These are phyloP conservation scores for Macrotyloma uniflorum DNA, from an alignment of 306 rosid genomes.

Conservation along the genomic window DNA sequence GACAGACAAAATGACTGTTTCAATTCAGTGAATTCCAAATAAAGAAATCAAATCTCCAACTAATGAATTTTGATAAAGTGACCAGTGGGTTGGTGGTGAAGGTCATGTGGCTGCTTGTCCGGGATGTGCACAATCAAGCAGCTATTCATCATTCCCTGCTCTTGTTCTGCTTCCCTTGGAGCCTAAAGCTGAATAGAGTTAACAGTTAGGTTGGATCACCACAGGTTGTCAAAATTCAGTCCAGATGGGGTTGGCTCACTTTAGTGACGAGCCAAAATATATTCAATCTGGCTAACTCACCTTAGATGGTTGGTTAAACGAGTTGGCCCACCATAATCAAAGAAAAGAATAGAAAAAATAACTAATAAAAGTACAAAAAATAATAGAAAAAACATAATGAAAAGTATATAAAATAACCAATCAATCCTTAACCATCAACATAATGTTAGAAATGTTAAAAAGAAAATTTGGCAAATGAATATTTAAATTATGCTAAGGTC, in stretches of 20 bases:
- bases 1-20: not conserved
- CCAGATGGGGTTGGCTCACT: not conserved
- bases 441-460: too few relatives aligned
- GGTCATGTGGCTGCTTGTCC: conserved; percentile 58
- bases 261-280: not conserved
- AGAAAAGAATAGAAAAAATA: not conserved
- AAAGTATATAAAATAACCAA: not conserved
- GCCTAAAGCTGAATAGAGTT: not conserved
- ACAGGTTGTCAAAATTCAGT: not conserved
- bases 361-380: not conserved
- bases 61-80: not conserved
- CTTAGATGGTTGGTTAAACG: too few relatives aligned
- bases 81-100: conserved; percentile 78
- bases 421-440: too few relatives aligned
- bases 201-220: not conserved
- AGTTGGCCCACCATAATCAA: not conserved
- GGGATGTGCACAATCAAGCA: conserved; percentile 62
- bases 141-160: conserved; percentile 2
- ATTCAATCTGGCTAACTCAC: not conserved
- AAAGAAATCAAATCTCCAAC: not conserved
- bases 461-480: too few relatives aligned
- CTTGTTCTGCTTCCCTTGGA: not conserved
- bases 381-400: not conserved
- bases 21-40: not conserved
- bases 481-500: too few relatives aligned